These are phyloP conservation scores for Sporothrix sp. DNA, from an alignment of 2,329 filamentous ascomycete genomes.

Conservation along the genomic window DNA sequence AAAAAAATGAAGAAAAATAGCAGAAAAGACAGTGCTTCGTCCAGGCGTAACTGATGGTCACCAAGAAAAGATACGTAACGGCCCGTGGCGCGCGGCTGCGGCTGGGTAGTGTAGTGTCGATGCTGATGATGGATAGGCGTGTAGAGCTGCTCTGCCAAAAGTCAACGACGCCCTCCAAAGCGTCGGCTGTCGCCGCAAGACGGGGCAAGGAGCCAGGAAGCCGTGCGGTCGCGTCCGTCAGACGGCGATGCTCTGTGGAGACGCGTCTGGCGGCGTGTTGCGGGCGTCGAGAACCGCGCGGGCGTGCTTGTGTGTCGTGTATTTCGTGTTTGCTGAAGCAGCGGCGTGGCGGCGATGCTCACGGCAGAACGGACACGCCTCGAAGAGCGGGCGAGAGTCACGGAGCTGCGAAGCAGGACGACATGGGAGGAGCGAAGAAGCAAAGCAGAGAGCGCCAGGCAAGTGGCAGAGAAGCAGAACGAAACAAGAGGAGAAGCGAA, in stretches of 20 bases:
- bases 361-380: not conserved
- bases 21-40: conserved; percentile 1
- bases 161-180: too few species aligned
- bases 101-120: not conserved
- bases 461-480: too few species aligned
- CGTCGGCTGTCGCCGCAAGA: too few species aligned
- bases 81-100: not conserved
- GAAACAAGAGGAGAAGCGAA: too few species aligned
- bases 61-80: not conserved
- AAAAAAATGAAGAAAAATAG: conserved; percentile 1
- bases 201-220: too few species aligned
- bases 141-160: not conserved
- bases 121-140: not conserved
- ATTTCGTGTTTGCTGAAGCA: not conserved
- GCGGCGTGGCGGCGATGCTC: too few species aligned
- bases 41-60: not conserved
- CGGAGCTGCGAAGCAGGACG: not conserved
- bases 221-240: not conserved
- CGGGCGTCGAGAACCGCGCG: too few species aligned
- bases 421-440: conserved; percentile 1
- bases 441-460: not conserved
- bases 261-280: conserved; percentile 1
- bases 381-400: conserved; percentile 2
- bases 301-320: not conserved
- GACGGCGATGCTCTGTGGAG: not conserved